A percentile compares a stretch with the other conserved stretches of the same genome.
These are phyloP conservation scores for Syzygium oleosum DNA, from an alignment of 345 rosid genomes.

Conservation along the genomic window DNA sequence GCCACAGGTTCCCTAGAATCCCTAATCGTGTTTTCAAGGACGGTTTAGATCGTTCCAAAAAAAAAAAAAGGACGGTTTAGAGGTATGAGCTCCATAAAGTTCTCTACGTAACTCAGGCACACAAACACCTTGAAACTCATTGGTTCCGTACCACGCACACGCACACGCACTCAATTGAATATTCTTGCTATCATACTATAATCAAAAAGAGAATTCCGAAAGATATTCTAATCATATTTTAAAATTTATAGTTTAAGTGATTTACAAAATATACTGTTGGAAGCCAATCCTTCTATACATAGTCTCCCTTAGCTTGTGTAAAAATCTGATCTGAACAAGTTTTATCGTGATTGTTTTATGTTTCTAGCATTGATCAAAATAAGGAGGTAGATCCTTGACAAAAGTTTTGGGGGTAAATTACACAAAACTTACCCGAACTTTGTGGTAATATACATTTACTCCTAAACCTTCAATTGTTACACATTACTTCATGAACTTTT, in stretches of 20 bases:
- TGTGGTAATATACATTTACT: too few relatives aligned
- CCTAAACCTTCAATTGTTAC: too few relatives aligned
- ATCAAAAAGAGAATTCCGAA: background rate
- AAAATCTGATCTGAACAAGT: too few relatives aligned
- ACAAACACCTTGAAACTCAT: background rate
- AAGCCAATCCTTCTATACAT: too few relatives aligned
- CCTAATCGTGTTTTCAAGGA: slow-evolving; percentile 15
- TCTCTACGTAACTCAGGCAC: background rate
- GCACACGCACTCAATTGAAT: background rate
- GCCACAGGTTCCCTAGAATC: slow-evolving; percentile 1
- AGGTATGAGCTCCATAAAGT: slow-evolving; percentile 7
- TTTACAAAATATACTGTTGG: too few relatives aligned
- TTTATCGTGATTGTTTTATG: too few relatives aligned
- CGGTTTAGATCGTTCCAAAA: too few relatives aligned
- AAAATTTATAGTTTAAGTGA: background rate
- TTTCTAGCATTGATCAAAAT: too few relatives aligned
- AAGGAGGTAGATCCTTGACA: too few relatives aligned
- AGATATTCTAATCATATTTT: background rate
- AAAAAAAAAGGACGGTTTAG: background rate
- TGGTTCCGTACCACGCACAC: background rate
- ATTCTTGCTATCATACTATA: background rate
- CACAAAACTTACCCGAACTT: too few relatives aligned
- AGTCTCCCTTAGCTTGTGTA: background rate
- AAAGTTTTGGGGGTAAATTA: too few relatives aligned
- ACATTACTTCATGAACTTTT: too few relatives aligned